These are phyloP conservation scores for Amanita inopinata DNA, from an alignment of 768 basidiomycete species.

Conservation along the genomic window DNA sequence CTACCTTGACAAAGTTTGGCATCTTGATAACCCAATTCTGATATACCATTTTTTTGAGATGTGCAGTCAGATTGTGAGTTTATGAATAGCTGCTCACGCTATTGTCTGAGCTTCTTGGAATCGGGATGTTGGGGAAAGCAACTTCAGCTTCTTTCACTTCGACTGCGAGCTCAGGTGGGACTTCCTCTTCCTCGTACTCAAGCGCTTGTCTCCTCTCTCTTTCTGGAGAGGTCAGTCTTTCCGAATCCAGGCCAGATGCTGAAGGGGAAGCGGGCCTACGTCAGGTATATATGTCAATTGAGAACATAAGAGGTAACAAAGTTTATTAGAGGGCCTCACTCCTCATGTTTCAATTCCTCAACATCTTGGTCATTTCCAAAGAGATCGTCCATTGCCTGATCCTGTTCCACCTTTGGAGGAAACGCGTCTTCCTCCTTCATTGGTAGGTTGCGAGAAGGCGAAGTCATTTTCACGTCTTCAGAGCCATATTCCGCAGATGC, in stretches of 20 bases:
- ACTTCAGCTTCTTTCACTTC: slow-evolving; percentile 63
- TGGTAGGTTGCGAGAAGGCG: slow-evolving; percentile 17
- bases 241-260: slow-evolving; percentile 50
- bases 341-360: slow-evolving; percentile 37
- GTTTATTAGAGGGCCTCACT: slow-evolving; percentile 23
- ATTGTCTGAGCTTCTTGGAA: slow-evolving; percentile 71
- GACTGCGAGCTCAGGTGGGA: slow-evolving; percentile 42
- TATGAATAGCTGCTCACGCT: slow-evolving; percentile 42
- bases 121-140: slow-evolving; percentile 79
- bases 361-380: slow-evolving; percentile 65
- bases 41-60: slow-evolving; percentile 5
- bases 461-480: slow-evolving; percentile 36
- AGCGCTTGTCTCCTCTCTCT: slow-evolving; percentile 56
- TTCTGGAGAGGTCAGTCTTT: slow-evolving; percentile 52
- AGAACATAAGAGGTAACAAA: slow-evolving; percentile 10
- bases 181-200: slow-evolving; percentile 78
- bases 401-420: slow-evolving; percentile 20
- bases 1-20: slow-evolving; percentile 89
- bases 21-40: slow-evolving; percentile 90
- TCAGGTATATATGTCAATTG: slow-evolving; percentile 9
- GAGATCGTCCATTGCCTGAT: slow-evolving; percentile 67
- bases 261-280: slow-evolving; percentile 33
- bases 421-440: slow-evolving; percentile 19
- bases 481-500: slow-evolving; percentile 10
- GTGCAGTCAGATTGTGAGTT: not conserved